A percentile compares a stretch with the other conserved stretches of the same genome.
These are phyloP conservation scores for Sophora flavescens DNA, from an alignment of 306 rosid species.

Conservation along the genomic window DNA sequence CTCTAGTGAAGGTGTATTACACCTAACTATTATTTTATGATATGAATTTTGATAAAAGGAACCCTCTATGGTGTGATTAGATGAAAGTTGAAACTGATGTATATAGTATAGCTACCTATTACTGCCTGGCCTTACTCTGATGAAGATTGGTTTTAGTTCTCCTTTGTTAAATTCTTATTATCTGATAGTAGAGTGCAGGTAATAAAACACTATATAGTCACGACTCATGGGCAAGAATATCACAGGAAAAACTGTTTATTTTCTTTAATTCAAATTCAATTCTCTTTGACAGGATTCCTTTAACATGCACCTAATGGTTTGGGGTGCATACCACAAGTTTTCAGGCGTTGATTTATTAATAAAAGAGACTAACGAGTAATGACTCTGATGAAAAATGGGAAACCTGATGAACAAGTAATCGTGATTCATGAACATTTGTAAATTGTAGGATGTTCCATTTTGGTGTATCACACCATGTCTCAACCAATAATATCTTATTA, in stretches of 20 bases:
- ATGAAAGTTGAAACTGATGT: neutral
- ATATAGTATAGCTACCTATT: neutral
- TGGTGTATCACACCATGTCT: too few relatives aligned
- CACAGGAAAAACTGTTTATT: neutral
- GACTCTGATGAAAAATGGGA: too few relatives aligned
- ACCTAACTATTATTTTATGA: neutral
- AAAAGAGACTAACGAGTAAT: too few relatives aligned
- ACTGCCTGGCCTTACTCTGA: neutral
- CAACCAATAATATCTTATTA: too few relatives aligned
- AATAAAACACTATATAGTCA: neutral
- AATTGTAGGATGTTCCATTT: too few relatives aligned
- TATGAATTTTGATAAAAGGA: conserved; percentile 9
- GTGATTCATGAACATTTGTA: too few relatives aligned
- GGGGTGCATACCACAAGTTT: too few relatives aligned
- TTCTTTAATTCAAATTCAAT: neutral
- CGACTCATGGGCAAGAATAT: neutral
- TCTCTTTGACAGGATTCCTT: too few relatives aligned
- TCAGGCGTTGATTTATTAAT: too few relatives aligned
- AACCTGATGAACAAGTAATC: too few relatives aligned
- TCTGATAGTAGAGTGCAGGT: neutral
- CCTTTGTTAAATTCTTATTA: neutral
- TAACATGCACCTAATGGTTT: too few relatives aligned
- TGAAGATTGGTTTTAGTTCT: too few relatives aligned
- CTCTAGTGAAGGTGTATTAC: neutral
- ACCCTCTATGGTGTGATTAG: neutral